Evolutionary conservation across 768 basidiomycete species (phyloP), one percentile per base, ranked within the genome.

Genomic region (Phallus indusiatus): DNA sequence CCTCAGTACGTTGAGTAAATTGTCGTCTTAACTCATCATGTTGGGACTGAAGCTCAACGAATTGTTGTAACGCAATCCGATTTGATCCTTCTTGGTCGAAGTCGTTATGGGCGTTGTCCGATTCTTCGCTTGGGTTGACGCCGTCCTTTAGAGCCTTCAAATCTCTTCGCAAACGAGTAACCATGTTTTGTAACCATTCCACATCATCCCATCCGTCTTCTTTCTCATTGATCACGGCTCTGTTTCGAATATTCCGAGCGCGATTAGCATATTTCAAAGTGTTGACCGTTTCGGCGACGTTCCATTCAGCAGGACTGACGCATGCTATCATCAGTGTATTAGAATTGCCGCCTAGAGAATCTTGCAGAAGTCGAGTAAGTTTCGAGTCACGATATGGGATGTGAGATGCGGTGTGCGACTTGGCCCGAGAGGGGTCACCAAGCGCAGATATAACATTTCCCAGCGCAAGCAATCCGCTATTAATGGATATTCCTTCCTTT

Each of bases 311-410:
- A 14, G 92, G 88, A 65, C 92, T 94, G 62, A 96, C 90, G 70
- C 95, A 99, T 17, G 96, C 96, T 63, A 99, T 92, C 96, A 99
- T 99, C 65, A 97, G 84, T 11, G 96, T 98, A 66, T 95, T 90
- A 1, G 95, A 88, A 72, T 98, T 99, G 49, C 96, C 96, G 37
- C 96, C 96, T 11, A 99, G 81, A 10, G 93, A 95, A 70, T 97
- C 94, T 85, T 96, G 93, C 2, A 96, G 76, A 50, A 96, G 81
- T 37, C 95, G 88, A 5, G 95, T 98, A 66, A 98, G 87, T 71
- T 98, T 99, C 12, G 94, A 97, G 73, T 98, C 96, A 53, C 96
- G 92, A 71, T 99, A 99, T 11, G 96, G 96, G 60, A 99, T 80
- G 73, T 99, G 93, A 17, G 88, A 84, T 18, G 85, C 85, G 21